A percentile compares a stretch with the other conserved stretches of the same genome.
phyloP scores from a whole-genome alignment of 2,329 filamentous ascomycete genomes.

The Botrytis medusae region DNA sequence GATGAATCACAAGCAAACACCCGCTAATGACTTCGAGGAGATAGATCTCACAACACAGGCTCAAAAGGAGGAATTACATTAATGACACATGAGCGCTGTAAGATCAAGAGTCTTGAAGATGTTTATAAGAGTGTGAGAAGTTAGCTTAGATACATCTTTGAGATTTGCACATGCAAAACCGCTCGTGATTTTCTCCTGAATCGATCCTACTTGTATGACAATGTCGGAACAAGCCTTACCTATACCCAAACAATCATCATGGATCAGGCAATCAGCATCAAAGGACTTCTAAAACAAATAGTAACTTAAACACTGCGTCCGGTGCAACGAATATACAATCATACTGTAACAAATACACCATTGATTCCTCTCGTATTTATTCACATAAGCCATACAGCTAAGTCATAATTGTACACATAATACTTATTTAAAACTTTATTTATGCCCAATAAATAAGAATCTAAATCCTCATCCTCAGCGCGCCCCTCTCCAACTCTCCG shows the following conservation, averaged over 20 bases:
- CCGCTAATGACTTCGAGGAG: neutral
- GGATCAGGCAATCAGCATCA: neutral
- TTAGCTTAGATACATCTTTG: neutral
- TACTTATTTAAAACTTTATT: neutral
- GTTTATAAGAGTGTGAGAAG: neutral
- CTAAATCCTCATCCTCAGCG: constrained; percentile 44
- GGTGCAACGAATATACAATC: neutral
- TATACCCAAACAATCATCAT: neutral
- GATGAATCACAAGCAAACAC: neutral
- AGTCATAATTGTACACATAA: neutral
- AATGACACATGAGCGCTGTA: neutral
- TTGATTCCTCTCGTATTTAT: neutral
- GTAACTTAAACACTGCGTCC: neutral
- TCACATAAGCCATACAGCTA: neutral
- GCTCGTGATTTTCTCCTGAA: neutral
- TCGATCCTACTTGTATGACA: no score
- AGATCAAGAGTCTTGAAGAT: neutral
- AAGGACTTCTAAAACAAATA: neutral
- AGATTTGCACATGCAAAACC: neutral
- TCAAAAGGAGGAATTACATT: neutral
- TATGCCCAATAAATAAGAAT: neutral
- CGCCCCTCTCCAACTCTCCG: constrained; percentile 78
- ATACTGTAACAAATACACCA: neutral
- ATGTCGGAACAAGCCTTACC: neutral
- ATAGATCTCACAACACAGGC: neutral